Evolutionary conservation across 2,329 filamentous ascomycete species (phyloP), one percentile per base, ranked within the genome.

Genomic region (Aspergillus aculeatus): DNA sequence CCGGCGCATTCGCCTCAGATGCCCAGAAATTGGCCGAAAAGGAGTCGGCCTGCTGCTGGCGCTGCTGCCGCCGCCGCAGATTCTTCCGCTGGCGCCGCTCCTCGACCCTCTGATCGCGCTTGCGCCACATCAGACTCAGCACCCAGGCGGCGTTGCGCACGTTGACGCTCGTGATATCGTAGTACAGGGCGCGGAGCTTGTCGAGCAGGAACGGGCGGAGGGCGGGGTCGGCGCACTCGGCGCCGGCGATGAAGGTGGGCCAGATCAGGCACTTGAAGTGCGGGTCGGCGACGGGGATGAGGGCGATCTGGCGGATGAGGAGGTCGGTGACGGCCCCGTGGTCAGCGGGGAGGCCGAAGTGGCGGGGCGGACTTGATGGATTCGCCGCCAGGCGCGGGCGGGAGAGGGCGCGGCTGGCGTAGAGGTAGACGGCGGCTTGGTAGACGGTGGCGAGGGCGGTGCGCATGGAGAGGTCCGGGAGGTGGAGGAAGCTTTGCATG

Each of bases 361-460:
- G 23, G 69, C 61, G 7, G 66, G 62, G 5, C 51, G 59, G 35
- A 61, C 57, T 35, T 35, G 11, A 0, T 3, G 32, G 32, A 1
- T 16, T 9, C 26, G 26, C 26, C 26, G 12, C 2, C 12, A 35
- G 53, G 9, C 70, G 66, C 3, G 69, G 60, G 4, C 69, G 71
- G 31, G 73, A 75, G 54, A 77, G 71, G 2, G 77, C 74, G 9
- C 75, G 70, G 50, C 72, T 74, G 12, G 75, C 72, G 58, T 78
- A 78, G 31, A 78, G 72, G 59, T 77, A 76, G 50, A 78, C 74
- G 47, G 74, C 70, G 24, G 72, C 69, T 63, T 77, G 73, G 64
- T 76, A 77, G 56, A 73, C 66, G 50, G 68, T 70, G 29, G 75
- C 83, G 1, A 84, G 79, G 55, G 75, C 75, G 54, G 85, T 79